Percentiles rank a stretch among this genome's conserved stretches.
Evolutionary conservation across 2,329 filamentous ascomycete species (phyloP).

Genomic region (Penicillium verrucosum): DNA sequence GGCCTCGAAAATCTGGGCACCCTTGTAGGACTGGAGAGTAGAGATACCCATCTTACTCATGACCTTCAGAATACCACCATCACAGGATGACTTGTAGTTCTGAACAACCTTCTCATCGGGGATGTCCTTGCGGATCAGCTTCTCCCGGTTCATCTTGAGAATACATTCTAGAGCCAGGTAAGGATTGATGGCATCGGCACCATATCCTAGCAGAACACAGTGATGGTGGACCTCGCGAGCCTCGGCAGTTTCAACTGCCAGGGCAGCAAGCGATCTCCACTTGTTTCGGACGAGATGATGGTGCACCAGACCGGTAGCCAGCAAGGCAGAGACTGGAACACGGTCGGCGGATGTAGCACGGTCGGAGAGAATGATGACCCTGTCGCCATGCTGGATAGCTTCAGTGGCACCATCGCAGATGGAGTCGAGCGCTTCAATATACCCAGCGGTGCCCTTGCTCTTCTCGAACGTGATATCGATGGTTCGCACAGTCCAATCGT

Average conservation of each 20-base stretch:
- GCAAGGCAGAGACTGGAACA: constrained; percentile 77
- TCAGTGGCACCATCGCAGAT: constrained; percentile 83
- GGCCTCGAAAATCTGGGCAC: constrained; percentile 95
- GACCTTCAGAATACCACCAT: constrained; percentile 94
- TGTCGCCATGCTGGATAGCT: constrained; percentile 78
- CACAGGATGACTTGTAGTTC: constrained; percentile 96
- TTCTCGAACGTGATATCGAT: constrained; percentile 96
- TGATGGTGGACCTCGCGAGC: constrained; percentile 97
- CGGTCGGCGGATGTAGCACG: constrained; percentile 78
- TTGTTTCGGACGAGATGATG: constrained; percentile 94
- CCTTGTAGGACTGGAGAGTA: constrained; percentile 93
- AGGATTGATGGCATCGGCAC: constrained; percentile 89
- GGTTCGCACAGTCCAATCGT: constrained; percentile 79
- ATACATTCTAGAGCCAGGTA: constrained; percentile 97
- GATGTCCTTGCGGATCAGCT: constrained; percentile 85
- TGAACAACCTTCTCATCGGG: constrained; percentile 77
- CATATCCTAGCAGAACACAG: constrained; percentile 95
- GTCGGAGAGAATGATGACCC: constrained; percentile 85
- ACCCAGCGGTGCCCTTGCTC: constrained; percentile 74
- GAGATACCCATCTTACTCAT: constrained; percentile 99
- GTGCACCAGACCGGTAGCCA: constrained; percentile 91
- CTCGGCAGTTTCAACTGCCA: constrained; percentile 89
- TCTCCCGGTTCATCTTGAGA: constrained; percentile 91
- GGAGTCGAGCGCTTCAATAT: constrained; percentile 78
- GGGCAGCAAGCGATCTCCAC: constrained; percentile 83